A percentile compares a stretch with the other conserved stretches of the same genome.
Evolutionary conservation across 2,329 filamentous ascomycete genomes (phyloP).

Genomic region (Neopestalotiopsis sp.): DNA sequence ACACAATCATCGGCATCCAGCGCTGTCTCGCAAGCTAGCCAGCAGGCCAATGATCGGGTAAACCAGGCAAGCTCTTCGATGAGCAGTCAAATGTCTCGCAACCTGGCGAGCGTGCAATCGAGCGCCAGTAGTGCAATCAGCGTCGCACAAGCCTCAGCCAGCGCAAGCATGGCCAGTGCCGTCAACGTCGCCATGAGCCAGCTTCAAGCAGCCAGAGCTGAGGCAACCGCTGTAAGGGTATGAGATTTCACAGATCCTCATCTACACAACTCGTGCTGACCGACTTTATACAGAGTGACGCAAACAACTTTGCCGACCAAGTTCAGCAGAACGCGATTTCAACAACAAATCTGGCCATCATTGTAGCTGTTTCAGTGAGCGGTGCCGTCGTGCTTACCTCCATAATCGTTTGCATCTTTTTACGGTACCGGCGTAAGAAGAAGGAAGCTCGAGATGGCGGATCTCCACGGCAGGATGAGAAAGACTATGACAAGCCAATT

Average conservation of each 20-base stretch:
- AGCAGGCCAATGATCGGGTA: constrained; percentile 31
- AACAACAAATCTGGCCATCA: constrained; percentile 35
- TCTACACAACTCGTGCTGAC: background rate
- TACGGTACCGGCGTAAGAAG: constrained; percentile 34
- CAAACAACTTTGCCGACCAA: constrained; percentile 29
- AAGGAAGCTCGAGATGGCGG: constrained; percentile 22
- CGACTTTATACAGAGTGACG: constrained; percentile 27
- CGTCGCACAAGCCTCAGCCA: constrained; percentile 58
- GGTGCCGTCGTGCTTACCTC: constrained; percentile 33
- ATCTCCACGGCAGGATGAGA: constrained; percentile 17
- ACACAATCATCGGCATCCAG: constrained; percentile 37
- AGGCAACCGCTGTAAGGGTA: constrained; percentile 28
- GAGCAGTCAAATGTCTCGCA: constrained; percentile 35
- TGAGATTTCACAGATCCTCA: background rate
- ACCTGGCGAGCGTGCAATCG: constrained; percentile 32
- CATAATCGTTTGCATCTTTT: constrained; percentile 28
- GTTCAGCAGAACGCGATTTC: constrained; percentile 33
- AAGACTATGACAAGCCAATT: constrained; percentile 29
- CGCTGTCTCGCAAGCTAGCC: constrained; percentile 31
- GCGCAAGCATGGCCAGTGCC: constrained; percentile 60
- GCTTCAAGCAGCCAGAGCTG: constrained; percentile 30
- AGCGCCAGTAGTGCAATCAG: constrained; percentile 46
- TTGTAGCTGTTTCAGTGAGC: constrained; percentile 32
- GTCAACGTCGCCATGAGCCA: constrained; percentile 42
- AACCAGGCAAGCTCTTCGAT: constrained; percentile 33